Base-by-base conservation (phyloP, 176 grass and related monocot species). In the Eleusine coracana region DNA sequence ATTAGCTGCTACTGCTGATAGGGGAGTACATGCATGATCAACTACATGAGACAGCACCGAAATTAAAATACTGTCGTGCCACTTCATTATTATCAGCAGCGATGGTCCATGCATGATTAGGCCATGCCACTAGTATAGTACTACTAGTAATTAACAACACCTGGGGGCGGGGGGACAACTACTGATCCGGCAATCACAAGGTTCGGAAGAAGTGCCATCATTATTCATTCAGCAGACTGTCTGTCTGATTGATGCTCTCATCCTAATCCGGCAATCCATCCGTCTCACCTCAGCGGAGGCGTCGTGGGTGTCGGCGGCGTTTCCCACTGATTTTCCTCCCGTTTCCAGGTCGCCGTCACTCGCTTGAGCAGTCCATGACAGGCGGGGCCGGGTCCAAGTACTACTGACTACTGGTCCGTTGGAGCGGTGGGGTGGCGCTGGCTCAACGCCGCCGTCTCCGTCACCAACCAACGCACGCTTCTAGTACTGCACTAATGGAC, bases 231-330 rank as follows among this genome's bases (percentile, higher is more conserved):
- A 31, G 28, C 63, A 17, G 59, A 27, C 7, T 10, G 50, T n/a
- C 20, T 6, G 73, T 4, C 34, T 48, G 34, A 7, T 23, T 1
- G 46, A 10, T 25, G 58, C 6, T 0, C 2, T 44, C 75, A 68
- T 67, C 62, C 71, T 84, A 31, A 59, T 69, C 37, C 16, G 40
- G 15, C 39, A 34, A 2, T 14, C 66, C 3, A 2, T 14, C 66
- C 1, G 20, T 23, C 48, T 10, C 48, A 1, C 21, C 2, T n/a
- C 1, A 56, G 16, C 28, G 2, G 1, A 12, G 15, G 4, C 44
- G 9, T 1, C 10, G 4, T 7, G 20, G 20, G 68, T 66, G 81
- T 83, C 81, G 70, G 70, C 68, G 54, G 54, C 80, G 18, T 82
- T 50, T 72, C 80, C 80, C 68, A 65, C 69, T 11, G 36, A 16